These are phyloP conservation scores for Lentithecium fluviatile DNA, from an alignment of 495 filamentous ascomycete species.

Conservation along the genomic window DNA sequence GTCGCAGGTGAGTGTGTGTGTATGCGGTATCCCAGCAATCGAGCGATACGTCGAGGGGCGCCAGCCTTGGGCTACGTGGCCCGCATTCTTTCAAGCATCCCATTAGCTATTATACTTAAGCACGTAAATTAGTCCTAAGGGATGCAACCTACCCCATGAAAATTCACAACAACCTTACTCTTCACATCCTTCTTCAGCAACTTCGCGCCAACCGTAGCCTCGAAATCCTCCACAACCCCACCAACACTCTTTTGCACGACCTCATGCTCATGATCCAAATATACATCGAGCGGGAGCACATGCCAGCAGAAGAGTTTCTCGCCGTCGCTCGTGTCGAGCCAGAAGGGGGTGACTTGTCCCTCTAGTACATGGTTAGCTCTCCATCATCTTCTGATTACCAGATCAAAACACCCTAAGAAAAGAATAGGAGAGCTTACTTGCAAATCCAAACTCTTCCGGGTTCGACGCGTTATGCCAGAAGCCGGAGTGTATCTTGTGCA, in stretches of 20 bases:
- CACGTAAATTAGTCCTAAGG: too few relatives aligned
- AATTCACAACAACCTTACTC: slow-evolving; percentile 43
- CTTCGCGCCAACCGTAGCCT: slow-evolving; percentile 34
- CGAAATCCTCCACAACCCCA: slow-evolving; percentile 35
- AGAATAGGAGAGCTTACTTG: slow-evolving; percentile 54
- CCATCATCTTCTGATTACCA: not conserved
- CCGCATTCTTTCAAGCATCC: slow-evolving; percentile 43
- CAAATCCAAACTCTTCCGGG: slow-evolving; percentile 77
- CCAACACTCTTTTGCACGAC: slow-evolving; percentile 30
- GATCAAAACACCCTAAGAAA: too few relatives aligned
- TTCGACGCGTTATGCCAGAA: slow-evolving; percentile 68
- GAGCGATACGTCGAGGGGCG: slow-evolving; percentile 54
- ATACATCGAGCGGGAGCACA: slow-evolving; percentile 42
- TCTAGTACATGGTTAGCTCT: slow-evolving; percentile 22
- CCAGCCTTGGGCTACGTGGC: slow-evolving; percentile 53
- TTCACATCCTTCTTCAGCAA: slow-evolving; percentile 39
- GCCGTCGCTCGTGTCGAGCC: slow-evolving; percentile 39
- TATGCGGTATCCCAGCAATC: slow-evolving; percentile 50
- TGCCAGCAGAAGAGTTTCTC: slow-evolving; percentile 46
- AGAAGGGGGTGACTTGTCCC: slow-evolving; percentile 45
- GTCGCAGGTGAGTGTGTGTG: slow-evolving; percentile 73
- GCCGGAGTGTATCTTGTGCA: slow-evolving; percentile 66
- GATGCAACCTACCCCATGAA: slow-evolving; percentile 35
- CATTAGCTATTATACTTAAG: too few relatives aligned
- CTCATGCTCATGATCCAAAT: slow-evolving; percentile 39